Percentiles rank a stretch among this genome's conserved stretches.
phyloP scores from a whole-genome alignment of 2,329 filamentous ascomycete species.

The Cadophora luteo-olivacea region DNA sequence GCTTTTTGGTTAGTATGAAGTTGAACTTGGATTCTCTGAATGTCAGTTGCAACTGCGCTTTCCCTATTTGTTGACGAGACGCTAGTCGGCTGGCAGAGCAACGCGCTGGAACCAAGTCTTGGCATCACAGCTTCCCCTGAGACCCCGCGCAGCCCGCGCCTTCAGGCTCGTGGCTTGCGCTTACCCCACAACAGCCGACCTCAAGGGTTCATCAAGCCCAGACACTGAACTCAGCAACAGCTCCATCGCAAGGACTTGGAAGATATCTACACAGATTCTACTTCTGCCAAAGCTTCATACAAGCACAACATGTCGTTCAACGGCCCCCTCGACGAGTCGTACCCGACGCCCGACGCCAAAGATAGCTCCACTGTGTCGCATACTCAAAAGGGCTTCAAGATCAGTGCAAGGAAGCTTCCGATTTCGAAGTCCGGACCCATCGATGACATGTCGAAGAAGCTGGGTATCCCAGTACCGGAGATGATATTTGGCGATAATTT shows the following conservation, averaged over 20 bases:
- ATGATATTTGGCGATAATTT: slow-evolving; percentile 99
- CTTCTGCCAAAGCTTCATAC: not conserved
- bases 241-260: slow-evolving; percentile 5
- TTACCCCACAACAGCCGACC: slow-evolving; percentile 1
- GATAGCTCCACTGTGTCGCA: slow-evolving; percentile 61
- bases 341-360: slow-evolving; percentile 57
- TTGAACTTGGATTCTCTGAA: slow-evolving; percentile 2
- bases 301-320: slow-evolving; percentile 41
- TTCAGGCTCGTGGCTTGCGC: not conserved
- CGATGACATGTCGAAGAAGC: slow-evolving; percentile 77
- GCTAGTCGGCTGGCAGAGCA: slow-evolving; percentile 11
- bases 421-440: slow-evolving; percentile 94
- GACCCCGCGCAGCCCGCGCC: not conserved
- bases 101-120: not conserved
- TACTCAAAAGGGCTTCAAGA: slow-evolving; percentile 70
- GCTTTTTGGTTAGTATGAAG: slow-evolving; percentile 13
- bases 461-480: slow-evolving; percentile 90
- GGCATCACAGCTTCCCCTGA: not conserved
- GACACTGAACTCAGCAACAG: slow-evolving; percentile 1
- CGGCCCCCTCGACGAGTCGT: slow-evolving; percentile 55
- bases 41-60: not conserved
- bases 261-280: not conserved
- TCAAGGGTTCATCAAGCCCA: not conserved
- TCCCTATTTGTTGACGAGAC: slow-evolving; percentile 11
- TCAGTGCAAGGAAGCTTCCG: slow-evolving; percentile 87